A percentile compares a stretch with the other conserved stretches of the same genome.
These are phyloP conservation scores for Glycyrrhiza uralensis DNA, from an alignment of 306 rosid species.

Conservation along the genomic window DNA sequence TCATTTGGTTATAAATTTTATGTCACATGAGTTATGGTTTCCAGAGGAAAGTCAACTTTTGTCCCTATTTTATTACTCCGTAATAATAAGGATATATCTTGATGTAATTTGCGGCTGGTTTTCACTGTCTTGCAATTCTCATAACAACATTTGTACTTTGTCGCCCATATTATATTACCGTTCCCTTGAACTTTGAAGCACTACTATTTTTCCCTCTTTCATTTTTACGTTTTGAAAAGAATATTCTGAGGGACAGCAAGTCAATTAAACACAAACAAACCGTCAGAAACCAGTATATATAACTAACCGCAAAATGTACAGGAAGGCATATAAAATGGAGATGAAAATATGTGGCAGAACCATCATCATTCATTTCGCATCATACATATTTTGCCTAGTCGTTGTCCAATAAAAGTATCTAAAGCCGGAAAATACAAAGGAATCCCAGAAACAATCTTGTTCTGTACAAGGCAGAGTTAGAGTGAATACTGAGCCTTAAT, in stretches of 20 bases:
- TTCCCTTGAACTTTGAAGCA: neutral
- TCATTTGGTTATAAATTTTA: no score
- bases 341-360: slow-evolving; percentile 11
- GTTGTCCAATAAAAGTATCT: slow-evolving; percentile 23
- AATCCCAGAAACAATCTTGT: slow-evolving; percentile 9
- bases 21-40: no score
- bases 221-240: neutral
- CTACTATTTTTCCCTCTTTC: neutral
- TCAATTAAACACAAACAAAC: neutral
- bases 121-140: slow-evolving; percentile 6
- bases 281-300: slow-evolving; percentile 1
- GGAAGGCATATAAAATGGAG: slow-evolving; percentile 4
- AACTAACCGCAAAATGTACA: neutral
- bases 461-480: neutral
- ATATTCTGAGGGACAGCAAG: neutral
- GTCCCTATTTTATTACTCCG: no score
- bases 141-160: neutral
- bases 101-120: no score
- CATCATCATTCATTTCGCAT: slow-evolving; percentile 20
- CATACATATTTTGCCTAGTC: slow-evolving; percentile 18
- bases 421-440: neutral
- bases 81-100: no score
- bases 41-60: no score
- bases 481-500: no score
- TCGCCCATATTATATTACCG: neutral